phyloP scores from a whole-genome alignment of 768 basidiomycete genomes.

The Rhodotorula sphaerocarpa region DNA sequence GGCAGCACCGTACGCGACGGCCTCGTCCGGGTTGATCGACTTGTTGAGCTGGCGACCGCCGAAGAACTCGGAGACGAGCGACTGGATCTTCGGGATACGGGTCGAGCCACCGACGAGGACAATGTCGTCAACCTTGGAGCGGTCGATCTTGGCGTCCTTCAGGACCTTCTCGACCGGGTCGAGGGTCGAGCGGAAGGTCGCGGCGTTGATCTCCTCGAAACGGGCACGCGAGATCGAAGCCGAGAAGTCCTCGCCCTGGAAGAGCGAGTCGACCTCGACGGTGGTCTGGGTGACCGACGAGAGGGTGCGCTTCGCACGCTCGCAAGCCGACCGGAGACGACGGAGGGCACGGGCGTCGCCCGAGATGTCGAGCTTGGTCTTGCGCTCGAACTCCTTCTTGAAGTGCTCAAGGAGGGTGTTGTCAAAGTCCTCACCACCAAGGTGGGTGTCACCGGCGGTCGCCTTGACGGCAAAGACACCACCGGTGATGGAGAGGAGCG shows the following conservation, averaged over 20 bases:
- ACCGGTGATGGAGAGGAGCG: constrained; percentile 91
- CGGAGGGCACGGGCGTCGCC: constrained; percentile 94
- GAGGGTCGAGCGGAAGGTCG: constrained; percentile 89
- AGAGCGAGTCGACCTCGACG: constrained; percentile 97
- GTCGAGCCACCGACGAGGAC: constrained; percentile 99
- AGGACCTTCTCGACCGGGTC: constrained; percentile 98
- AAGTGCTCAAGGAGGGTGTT: constrained; percentile 96
- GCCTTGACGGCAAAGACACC: constrained; percentile 99
- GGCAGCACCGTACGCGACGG: constrained; percentile 98
- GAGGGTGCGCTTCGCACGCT: constrained; percentile 97
- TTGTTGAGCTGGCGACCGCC: constrained; percentile 97
- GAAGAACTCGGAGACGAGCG: constrained; percentile 97
- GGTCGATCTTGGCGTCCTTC: constrained; percentile 94
- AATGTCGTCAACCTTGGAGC: constrained; percentile 76
- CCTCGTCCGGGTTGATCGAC: constrained; percentile 99
- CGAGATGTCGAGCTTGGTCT: constrained; percentile 93
- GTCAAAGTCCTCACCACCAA: constrained; percentile 99
- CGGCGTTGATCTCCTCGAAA: constrained; percentile 98
- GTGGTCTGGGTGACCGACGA: constrained; percentile 98
- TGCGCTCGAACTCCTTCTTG: constrained; percentile 98
- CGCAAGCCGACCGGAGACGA: constrained; percentile 92
- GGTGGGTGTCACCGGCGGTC: constrained; percentile 96
- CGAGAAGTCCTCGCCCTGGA: constrained; percentile 96
- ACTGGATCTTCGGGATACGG: constrained; percentile 98
- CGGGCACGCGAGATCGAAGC: constrained; percentile 98